Conservation (phyloP, 805 yeast genomes). For the Candida nonsorbophila region DNA sequence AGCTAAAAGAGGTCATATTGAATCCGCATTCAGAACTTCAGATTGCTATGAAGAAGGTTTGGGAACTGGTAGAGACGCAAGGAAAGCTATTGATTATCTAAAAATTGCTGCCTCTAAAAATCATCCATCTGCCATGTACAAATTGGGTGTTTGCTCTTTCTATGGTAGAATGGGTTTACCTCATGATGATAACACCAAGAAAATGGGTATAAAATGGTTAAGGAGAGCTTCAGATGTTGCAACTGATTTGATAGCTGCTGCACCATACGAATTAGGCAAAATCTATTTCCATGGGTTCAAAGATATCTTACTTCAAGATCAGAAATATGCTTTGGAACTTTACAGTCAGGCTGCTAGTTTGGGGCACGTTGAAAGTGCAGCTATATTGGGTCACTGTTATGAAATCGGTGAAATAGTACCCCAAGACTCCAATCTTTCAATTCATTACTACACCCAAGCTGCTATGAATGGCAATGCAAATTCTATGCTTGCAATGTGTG, state of each 20-base stretch:
- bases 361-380: constrained; percentile 77
- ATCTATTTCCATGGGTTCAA: constrained; percentile 79
- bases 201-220: constrained; percentile 89
- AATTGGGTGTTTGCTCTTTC: constrained; percentile 82
- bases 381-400: constrained; percentile 75
- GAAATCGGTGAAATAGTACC: constrained; percentile 76
- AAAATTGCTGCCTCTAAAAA: constrained; percentile 85
- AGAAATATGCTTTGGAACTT: constrained; percentile 76
- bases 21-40: constrained; percentile 87
- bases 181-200: constrained; percentile 61
- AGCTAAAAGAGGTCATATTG: constrained; percentile 90
- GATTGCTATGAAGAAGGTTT: constrained; percentile 90
- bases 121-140: constrained; percentile 96
- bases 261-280: constrained; percentile 87
- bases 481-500: constrained; percentile 90
- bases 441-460: constrained; percentile 89
- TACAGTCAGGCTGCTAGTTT: constrained; percentile 85
- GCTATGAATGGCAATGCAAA: constrained; percentile 84
- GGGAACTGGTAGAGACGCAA: constrained; percentile 85
- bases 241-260: constrained; percentile 81
- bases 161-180: constrained; percentile 80
- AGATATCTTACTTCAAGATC: constrained; percentile 83
- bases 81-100: constrained; percentile 77
- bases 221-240: constrained; percentile 82
- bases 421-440: constrained; percentile 75